Conservation (phyloP, 108 stramenopile genomes). For the Nitzschia sp. region DNA sequence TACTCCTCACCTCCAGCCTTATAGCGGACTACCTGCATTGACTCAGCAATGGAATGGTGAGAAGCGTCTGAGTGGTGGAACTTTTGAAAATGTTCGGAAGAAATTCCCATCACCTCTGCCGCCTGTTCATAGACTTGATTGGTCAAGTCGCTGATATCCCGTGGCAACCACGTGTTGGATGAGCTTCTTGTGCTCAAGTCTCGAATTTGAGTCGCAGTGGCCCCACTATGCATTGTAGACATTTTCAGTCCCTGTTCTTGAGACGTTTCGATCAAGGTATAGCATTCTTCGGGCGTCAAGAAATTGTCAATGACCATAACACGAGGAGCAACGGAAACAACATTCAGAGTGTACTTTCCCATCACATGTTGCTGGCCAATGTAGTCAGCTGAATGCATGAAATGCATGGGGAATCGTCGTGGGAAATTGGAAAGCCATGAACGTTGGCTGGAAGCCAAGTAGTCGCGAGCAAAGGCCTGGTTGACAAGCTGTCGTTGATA, state of each 20-base stretch:
- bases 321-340: slow-evolving; percentile 60
- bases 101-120: slow-evolving; percentile 74
- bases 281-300: slow-evolving; percentile 62
- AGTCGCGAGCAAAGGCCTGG: slow-evolving; percentile 63
- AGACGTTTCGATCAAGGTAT: slow-evolving; percentile 55
- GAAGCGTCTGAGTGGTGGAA: slow-evolving; percentile 44
- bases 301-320: slow-evolving; percentile 76
- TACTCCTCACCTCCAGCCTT: slow-evolving; percentile 67
- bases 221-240: slow-evolving; percentile 53
- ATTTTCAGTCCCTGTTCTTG: slow-evolving; percentile 51
- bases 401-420: slow-evolving; percentile 57
- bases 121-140: slow-evolving; percentile 77
- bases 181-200: slow-evolving; percentile 59
- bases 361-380: slow-evolving; percentile 64
- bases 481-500: slow-evolving; percentile 66
- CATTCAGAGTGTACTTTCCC: slow-evolving; percentile 43
- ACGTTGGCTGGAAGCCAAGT: slow-evolving; percentile 56
- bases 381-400: slow-evolving; percentile 63
- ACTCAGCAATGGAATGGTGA: slow-evolving; percentile 83
- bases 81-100: slow-evolving; percentile 60
- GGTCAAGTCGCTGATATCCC: slow-evolving; percentile 61
- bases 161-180: slow-evolving; percentile 70
- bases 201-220: slow-evolving; percentile 24
- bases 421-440: slow-evolving; percentile 77
- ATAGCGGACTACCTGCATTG: slow-evolving; percentile 86